phyloP scores from a whole-genome alignment of 2,329 filamentous ascomycete species.

The Huntiella decipiens region DNA sequence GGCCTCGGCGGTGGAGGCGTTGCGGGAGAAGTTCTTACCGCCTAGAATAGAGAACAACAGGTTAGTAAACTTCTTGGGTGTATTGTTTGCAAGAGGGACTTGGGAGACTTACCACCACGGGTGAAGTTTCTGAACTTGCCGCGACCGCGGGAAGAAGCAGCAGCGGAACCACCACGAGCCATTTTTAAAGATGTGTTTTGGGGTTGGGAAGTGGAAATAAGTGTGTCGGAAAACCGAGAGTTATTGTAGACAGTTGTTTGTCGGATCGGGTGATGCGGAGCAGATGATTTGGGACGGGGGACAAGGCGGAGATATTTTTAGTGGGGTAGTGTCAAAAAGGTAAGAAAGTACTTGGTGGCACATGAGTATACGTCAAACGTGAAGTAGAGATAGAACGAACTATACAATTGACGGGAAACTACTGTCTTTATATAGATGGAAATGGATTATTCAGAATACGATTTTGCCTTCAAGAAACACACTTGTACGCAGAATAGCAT shows the following conservation, averaged over 20 bases:
- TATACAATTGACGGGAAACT: neutral
- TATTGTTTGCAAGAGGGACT: neutral
- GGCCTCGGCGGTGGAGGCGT: slow-evolving; percentile 68
- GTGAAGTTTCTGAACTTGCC: slow-evolving; percentile 92
- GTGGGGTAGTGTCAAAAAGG: neutral
- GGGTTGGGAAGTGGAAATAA: neutral
- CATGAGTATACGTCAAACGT: neutral
- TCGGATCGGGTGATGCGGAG: neutral
- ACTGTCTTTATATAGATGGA: neutral
- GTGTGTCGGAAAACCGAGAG: neutral
- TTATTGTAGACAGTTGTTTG: neutral
- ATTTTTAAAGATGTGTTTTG: slow-evolving; percentile 17
- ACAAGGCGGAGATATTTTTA: neutral
- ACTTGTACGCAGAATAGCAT: too few species aligned
- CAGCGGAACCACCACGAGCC: slow-evolving; percentile 24
- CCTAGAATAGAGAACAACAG: slow-evolving; percentile 29
- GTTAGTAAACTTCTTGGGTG: slow-evolving; percentile 1
- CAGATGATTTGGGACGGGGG: neutral
- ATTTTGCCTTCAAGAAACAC: neutral
- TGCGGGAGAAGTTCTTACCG: slow-evolving; percentile 86
- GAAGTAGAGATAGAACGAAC: neutral
- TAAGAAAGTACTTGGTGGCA: neutral
- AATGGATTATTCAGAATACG: neutral
- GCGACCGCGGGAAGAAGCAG: slow-evolving; percentile 46
- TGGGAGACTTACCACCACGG: slow-evolving; percentile 51